Base-by-base conservation (phyloP, 352 stramenopile species). In the Aphanomyces stellatus region DNA sequence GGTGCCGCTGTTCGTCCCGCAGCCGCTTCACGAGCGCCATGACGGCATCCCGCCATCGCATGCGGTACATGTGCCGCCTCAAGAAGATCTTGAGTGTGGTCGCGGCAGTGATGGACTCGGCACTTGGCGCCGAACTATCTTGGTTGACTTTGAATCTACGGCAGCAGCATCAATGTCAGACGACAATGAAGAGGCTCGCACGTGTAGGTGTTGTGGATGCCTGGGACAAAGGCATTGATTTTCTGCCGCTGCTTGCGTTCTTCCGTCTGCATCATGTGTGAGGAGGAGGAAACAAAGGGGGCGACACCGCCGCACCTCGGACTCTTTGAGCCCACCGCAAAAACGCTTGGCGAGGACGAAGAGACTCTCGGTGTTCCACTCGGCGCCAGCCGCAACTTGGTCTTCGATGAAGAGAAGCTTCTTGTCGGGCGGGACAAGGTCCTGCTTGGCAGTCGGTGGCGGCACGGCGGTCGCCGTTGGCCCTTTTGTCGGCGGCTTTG, bases 281-380 rank as follows among this genome's bases (percentile, higher is more conserved):
- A n/a, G n/a, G n/a, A n/a, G 48, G 0, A 53, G 8, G 22, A 19
- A 25, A 17, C 33, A 28, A 42, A 3, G 8, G n/a, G 62, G 11
- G 51, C 7, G 3, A 48, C 17, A 7, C 34, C 15, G 33, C 4
- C 63, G 48, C 61, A 76, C 82, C 56, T 69, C 51, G 2, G 82
- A 90, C 62, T 91, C 82, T 1, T 78, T 74, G 1, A 88, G 65
- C 53, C 74, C 71, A 0, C 82, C 81, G 3, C 87, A 72, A 35
- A 90, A 77, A 41, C 82, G 81, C 62, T 88, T 79, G 51, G 87
- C 69, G 0, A 69, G 77, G 41, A 73, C 51, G 43, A 77, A 88
- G n/a, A 80, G 55, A 59, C 72, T 69, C 42, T 88, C 81, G 3
- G 80, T 67, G 34, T 70, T 80, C 82, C 82, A 91, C 15, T 51